Evolutionary conservation across 164 flowering plant species (phyloP), one percentile per base, ranked within the genome.

Genomic region (Nelumbo lutea): DNA sequence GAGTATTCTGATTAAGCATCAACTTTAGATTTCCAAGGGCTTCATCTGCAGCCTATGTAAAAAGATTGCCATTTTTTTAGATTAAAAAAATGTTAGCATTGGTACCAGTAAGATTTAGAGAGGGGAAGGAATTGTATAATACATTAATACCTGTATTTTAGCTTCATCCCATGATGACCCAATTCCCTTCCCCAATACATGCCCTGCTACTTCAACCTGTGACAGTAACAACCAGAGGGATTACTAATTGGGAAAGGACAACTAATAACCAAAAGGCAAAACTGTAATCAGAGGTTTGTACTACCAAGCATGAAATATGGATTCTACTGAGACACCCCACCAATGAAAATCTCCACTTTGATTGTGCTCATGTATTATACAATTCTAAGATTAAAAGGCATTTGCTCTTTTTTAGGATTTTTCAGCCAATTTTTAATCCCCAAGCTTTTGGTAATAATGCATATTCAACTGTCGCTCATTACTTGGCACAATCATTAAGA

Each of bases 111-210:
- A 2, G 1, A 4, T 14, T 7, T 64, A 3, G 55, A 43, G 44
- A 71, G 1, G 42, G 11, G 4, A 42, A n/a, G 53, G 40, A n/a
- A 55, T 46, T 9, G 57, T 41, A 27, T 27, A 27, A 27, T 27
- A 27, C 27, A 27, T 7, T 3, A 66, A 65, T 79, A 93, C 98
- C 94, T 85, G 91, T 74, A 83, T 69, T 79, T 85, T 90, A 61
- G 97, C 97, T 65, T 86, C 98, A 65, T 90, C 96, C 96, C 89
- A 90, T 55, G 96, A 85, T 71, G 73, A 77, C 6, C 96, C 98
- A 64, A 73, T 78, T 62, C 97, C 98, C 70, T 82, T 84, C 56
- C 93, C 97, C 44, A 86, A 65, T 56, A 94, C 79, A 77, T 87
- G 86, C 56, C 96, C 97, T 72, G 84, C 88, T 63, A 94, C 74